Base-by-base conservation (phyloP, 768 basidiomycete species). In the Russula sp. region DNA sequence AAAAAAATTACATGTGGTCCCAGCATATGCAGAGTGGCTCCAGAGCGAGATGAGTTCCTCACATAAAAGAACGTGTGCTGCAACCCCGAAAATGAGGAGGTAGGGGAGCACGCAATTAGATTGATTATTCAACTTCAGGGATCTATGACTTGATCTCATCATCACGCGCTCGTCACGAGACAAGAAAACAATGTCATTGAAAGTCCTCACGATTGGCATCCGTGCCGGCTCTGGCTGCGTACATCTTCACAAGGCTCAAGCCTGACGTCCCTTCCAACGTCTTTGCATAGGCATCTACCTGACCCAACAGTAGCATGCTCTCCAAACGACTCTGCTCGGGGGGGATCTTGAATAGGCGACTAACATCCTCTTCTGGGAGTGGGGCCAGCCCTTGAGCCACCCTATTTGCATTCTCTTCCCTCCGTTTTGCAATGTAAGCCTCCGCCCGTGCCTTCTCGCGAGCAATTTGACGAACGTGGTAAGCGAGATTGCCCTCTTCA, bases 401-500 rank as follows among this genome's bases (percentile, higher is more conserved):
- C 47, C 94, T 83, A 55, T 76, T 76, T 41, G 80, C 81, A 69
- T 91, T 96, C 75, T 97, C 94, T 72, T 96, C 94, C 71, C 87
- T 90, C 59, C 93, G 84, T 74, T 93, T 94, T 68, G 83, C 80
- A 57, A 94, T 74, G 70, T 87, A 87, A 56, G 79, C 78, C 59
- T 97, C 94, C 53, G 91, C 90, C 63, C 83, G 84, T 47, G 80
- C 74, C 70, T 84, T 87, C 73, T 97, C 94, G 35, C 94, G 82
- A 35, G 86, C 86, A 70, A 95, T 95, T 72, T 95, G 93, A 58
- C 94, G 85, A 48, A 80, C 79, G 67, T 92, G 76, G 78, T 93
- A 97, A 56, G 88, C 93, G 66, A 94, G 81, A 74, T 96, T 96
- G 54, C 91, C 90, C 69, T 95, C 90, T 73, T 97, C 94, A 58